Evolutionary conservation across 2,329 filamentous ascomycete genomes (phyloP), one percentile per base, ranked within the genome.

Genomic region (Tolypocladium ophioglossoides): DNA sequence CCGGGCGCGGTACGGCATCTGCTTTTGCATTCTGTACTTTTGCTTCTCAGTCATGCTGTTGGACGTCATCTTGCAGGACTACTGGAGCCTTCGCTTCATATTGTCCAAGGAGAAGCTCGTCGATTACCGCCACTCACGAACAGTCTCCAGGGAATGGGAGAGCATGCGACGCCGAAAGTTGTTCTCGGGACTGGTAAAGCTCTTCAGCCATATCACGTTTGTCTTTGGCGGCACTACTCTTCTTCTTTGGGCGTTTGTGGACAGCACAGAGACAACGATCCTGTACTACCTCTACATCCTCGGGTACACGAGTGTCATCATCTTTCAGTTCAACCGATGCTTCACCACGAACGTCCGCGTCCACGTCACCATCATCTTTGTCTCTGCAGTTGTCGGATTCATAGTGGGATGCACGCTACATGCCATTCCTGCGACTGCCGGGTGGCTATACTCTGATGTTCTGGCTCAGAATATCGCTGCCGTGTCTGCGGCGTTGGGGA

Each of bases 321-420:
- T 71, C 22, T 70, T 72, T 57, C 69, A 72, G 53, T 70, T 71
- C 63, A 72, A 72, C 57, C 65, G 70, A 8, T 70, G 70, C 55
- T 72, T 72, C 59, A 71, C 70, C 16, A 70, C 63, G 2, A 66
- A 69, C 52, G 61, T 69, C 39, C 58, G 57, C 44, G 60, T 62
- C 5, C 69, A 72, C 51, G 63, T 70, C 48, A 61, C 59, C 24
- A 66, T 66, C 9, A 67, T 72, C 50, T 62, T 71, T n/a, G 57
- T 57, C 18, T 64, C 66, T 1, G 67, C 66, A 2, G 51, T 59
- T 16, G 46, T 64, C 7, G 70, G 70, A 0, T 70, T 69, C 50
- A 40, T 65, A 10, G 59, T 63, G 1, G 69, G 70, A 14, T 66
- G 67, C 32, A 55, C 63, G 5, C 55, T 72, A 0, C 68, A 68